phyloP scores from a whole-genome alignment of 192 early-diverging fungal genomes.

The Glomus cerebriforme region DNA sequence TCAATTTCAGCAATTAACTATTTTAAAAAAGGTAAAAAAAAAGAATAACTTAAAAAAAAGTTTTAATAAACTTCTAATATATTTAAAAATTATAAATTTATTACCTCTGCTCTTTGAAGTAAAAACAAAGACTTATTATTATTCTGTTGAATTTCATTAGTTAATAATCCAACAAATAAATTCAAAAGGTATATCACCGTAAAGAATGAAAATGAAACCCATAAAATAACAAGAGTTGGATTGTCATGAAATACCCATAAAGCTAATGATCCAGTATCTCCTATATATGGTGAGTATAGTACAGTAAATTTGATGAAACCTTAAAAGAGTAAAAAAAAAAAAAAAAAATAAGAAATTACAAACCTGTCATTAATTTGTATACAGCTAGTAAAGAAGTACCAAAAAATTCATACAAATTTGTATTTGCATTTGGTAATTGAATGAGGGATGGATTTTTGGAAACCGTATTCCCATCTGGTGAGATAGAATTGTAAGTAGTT shows the following conservation, averaged over 20 bases:
- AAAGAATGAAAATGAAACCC: not conserved
- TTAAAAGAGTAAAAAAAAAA: not conserved
- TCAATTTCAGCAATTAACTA: not conserved
- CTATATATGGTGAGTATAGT: not conserved
- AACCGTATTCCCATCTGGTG: not conserved
- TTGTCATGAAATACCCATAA: not conserved
- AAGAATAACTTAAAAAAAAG: not conserved
- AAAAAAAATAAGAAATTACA: not conserved
- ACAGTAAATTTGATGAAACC: not conserved
- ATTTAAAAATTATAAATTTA: not conserved
- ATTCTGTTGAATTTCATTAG: not conserved
- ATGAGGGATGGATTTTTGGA: not conserved
- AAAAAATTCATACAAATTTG: not conserved
- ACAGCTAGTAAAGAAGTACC: not conserved
- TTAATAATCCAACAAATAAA: conserved; percentile 23
- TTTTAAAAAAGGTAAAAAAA: not conserved
- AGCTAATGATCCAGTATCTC: not conserved
- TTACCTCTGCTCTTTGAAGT: conserved; percentile 2
- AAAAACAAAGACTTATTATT: not conserved
- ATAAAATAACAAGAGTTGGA: not conserved
- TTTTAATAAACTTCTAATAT: not conserved
- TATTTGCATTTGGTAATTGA: not conserved
- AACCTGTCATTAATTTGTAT: conserved; percentile 8
- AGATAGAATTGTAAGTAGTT: not conserved
- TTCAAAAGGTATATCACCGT: not conserved